Evolutionary conservation across 1,139 yeast genomes (phyloP).

Genomic region (Debaryomycetaceae sp.): DNA sequence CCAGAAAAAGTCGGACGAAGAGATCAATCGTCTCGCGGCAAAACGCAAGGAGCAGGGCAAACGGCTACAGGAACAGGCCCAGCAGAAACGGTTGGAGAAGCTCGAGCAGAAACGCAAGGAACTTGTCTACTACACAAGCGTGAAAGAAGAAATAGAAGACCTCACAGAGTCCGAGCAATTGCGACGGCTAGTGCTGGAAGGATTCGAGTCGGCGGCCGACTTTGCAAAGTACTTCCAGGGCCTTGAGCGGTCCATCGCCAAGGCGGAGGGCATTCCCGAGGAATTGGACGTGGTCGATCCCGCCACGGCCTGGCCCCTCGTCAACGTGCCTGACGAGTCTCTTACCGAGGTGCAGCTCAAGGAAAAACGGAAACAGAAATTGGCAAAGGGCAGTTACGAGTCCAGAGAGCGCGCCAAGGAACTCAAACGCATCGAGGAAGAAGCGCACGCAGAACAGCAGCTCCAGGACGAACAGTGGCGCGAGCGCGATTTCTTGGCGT

Average conservation of each 20-base stretch:
- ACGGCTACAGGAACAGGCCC: conserved; percentile 88
- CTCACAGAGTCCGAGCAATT: conserved; percentile 34
- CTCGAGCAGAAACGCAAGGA: conserved; percentile 75
- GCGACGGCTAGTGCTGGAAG: conserved; percentile 52
- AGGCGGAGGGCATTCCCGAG: conserved; percentile 46
- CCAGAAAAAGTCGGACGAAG: conserved; percentile 76
- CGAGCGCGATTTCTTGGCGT: conserved; percentile 57
- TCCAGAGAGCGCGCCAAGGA: conserved; percentile 78
- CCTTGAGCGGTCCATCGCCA: conserved; percentile 58
- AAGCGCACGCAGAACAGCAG: conserved; percentile 42
- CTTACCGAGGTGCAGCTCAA: conserved; percentile 69
- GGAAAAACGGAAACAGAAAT: conserved; percentile 76
- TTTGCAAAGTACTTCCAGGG: conserved; percentile 58
- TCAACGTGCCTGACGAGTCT: conserved; percentile 77
- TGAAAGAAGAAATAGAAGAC: conserved; percentile 42
- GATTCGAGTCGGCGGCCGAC: conserved; percentile 66
- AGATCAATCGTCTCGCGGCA: conserved; percentile 64
- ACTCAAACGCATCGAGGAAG: conserved; percentile 51
- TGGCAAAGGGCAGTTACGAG: conserved; percentile 78
- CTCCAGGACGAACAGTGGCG: conserved; percentile 72
- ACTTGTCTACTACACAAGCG: conserved; percentile 52
- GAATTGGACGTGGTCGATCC: conserved; percentile 40
- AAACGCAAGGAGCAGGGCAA: conserved; percentile 80
- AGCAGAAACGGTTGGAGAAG: conserved; percentile 70
- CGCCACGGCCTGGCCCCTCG: conserved; percentile 55